Evolutionary conservation across 768 basidiomycete species (phyloP), one percentile per base, ranked within the genome.

Genomic region (Tricholoma terreum): DNA sequence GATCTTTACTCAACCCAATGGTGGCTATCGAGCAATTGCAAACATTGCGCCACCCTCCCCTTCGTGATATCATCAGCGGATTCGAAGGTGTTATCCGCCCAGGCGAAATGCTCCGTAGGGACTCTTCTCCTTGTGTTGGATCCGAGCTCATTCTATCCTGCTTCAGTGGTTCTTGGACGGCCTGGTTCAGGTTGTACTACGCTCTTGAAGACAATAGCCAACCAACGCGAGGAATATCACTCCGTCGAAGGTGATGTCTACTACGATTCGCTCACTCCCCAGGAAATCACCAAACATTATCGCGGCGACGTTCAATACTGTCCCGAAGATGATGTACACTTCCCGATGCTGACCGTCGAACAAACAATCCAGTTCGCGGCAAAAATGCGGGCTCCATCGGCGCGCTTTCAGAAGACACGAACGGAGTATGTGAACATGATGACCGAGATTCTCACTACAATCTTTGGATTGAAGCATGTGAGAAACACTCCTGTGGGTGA

Each of bases 131-230:
- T n/a, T 22, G 15, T 8, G 3, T 4, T 12, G 27, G 35, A 10
- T 48, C 21, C 22, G 34, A 19, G 52, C 15, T 34, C 49, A 17
- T 19, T 27, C 12, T 3, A 51, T 36, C 49, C 22, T 50, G 3
- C 12, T 55, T 4, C 63, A 89, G 89, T 95, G 14, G 92, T 94
- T 10, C 81, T 94, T 22, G 93, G 93, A 21, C 80, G 91, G 30
- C 93, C 93, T 0, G 89, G 89, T 12, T 85, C 90, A 0, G 93
- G 94, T 2, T 95, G 93, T 68, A 85, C 82, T 27, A 92, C 94
- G 0, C 77, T 97, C 50, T 81, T 97, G 54, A 93, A 93, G 70
- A 80, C 81, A 0, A 80, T 96, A 50, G 80, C 93, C 15, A 94
- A 94, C 66, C 84, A 86, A 60, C 82, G 85, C 1, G 74, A 76